A percentile compares a stretch with the other conserved stretches of the same genome.
Evolutionary conservation across 2,329 filamentous ascomycete species (phyloP).

Genomic region (Stagonosporopsis chrysanthemi): DNA sequence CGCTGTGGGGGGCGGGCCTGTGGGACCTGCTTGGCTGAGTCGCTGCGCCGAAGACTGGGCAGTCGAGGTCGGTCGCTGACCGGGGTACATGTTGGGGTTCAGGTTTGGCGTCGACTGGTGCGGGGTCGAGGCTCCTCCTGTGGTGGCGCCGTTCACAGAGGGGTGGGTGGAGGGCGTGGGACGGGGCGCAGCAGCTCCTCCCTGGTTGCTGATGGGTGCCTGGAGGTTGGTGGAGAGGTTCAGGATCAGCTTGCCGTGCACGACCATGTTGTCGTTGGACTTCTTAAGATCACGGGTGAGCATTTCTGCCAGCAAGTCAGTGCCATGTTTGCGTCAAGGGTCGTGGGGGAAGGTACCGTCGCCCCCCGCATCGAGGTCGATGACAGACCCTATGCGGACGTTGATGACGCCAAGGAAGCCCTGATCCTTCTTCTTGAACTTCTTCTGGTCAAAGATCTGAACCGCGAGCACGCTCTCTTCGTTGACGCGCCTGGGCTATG

Average conservation of each 20-base stretch:
- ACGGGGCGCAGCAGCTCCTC: conserved; percentile 41
- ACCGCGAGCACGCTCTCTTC: conserved; percentile 97
- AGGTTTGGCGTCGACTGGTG: conserved; percentile 50
- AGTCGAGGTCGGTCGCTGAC: conserved; percentile 39
- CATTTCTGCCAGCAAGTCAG: conserved; percentile 72
- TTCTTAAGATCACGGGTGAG: conserved; percentile 96
- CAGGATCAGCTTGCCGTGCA: conserved; percentile 96
- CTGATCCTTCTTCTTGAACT: conserved; percentile 99
- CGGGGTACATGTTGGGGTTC: conserved; percentile 49
- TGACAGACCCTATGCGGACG: conserved; percentile 90
- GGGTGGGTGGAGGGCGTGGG: conserved; percentile 51
- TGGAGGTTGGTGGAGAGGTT: conserved; percentile 92
- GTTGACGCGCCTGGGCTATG: conserved; percentile 74
- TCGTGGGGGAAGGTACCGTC: conserved; percentile 71
- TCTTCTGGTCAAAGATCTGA: conserved; percentile 99
- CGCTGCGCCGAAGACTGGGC: conserved; percentile 37
- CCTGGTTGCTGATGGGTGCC: conserved; percentile 68
- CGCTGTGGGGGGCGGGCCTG: conserved; percentile 54
- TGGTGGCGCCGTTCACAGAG: conserved; percentile 49
- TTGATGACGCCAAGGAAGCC: conserved; percentile 98
- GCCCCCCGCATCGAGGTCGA: conserved; percentile 86
- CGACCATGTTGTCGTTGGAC: conserved; percentile 96
- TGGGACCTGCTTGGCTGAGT: conserved; percentile 40
- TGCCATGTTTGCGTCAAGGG: not conserved
- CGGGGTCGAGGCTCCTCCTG: conserved; percentile 47